Evolutionary conservation across 768 basidiomycete species (phyloP), one percentile per base, ranked within the genome.

Genomic region (Boletus huronensis): DNA sequence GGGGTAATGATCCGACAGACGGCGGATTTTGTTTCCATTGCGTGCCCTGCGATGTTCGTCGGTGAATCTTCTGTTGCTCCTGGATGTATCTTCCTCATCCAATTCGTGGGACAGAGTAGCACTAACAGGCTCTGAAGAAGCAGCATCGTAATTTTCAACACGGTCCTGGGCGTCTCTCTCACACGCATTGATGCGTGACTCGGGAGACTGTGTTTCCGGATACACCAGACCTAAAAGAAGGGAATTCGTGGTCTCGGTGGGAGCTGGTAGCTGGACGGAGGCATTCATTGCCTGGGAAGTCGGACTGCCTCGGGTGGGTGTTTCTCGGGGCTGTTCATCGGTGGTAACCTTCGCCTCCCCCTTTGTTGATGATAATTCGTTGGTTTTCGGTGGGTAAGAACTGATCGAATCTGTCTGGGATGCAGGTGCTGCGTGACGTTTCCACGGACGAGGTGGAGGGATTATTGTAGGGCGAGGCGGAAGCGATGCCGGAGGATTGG

Each of bases 371-470:
- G 48, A 29, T 16, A 21, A 25, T 26, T 50, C 41, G 3, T 53
- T 54, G 10, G 17, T 26, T 44, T 53, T 34, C 23, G 8, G 17
- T 13, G 46, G 48, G n/a, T 35, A 44, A 34, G 48, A 52, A 45
- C n/a, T 47, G 8, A 46, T 36, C 32, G 36, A 17, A 40, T 48
- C 41, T 25, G 23, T 25, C 29, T 51, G 52, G 8, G 49, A 34
- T 32, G 45, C 11, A 23, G 46, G 26, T 29, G 35, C 34, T 14
- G 39, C 38, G 1, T 5, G 52, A 35, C 21, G 54, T 50, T 59
- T 65, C 52, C 42, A 53, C 19, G 58, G 66, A 53, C 68, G 58
- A 21, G 68, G 70, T 17, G 68, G 64, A 2, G 61, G 46, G 3
- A 69, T 70, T 38, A 70, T 44, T 14, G 50, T 0, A 36, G 61